phyloP scores from a whole-genome alignment of 2,329 filamentous ascomycete species.

The Tricladium varicosporioides region DNA sequence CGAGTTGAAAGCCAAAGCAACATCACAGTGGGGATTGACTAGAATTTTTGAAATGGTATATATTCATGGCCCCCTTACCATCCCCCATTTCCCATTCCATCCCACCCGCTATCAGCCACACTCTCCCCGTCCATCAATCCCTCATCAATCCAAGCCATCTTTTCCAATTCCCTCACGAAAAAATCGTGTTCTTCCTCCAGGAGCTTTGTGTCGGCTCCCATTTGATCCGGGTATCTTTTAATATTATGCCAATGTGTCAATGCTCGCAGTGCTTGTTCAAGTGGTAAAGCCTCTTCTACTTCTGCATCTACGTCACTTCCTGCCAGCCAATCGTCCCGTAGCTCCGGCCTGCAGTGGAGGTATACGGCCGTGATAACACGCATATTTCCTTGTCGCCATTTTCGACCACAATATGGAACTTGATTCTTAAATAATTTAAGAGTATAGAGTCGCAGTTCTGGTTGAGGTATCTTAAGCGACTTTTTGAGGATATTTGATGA shows the following conservation, averaged over 20 bases:
- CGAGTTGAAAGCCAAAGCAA: too few relatives aligned
- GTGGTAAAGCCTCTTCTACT: conserved; percentile 85
- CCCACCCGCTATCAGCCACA: conserved; percentile 28
- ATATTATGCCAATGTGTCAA: conserved; percentile 95
- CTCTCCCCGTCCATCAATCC: conserved; percentile 38
- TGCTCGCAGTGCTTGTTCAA: conserved; percentile 86
- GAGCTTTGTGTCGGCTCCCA: conserved; percentile 54
- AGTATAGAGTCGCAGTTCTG: conserved; percentile 84
- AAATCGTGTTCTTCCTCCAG: conserved; percentile 76
- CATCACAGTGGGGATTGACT: not conserved
- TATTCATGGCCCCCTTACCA: conserved; percentile 7
- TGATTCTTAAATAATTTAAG: conserved; percentile 98
- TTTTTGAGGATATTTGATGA: conserved; percentile 90
- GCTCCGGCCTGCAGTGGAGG: conserved; percentile 85
- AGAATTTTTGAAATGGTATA: not conserved
- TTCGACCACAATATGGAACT: conserved; percentile 94
- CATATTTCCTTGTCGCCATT: conserved; percentile 99
- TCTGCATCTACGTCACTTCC: conserved; percentile 90
- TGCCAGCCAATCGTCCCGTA: conserved; percentile 92
- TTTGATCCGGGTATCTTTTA: conserved; percentile 74
- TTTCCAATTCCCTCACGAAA: conserved; percentile 74
- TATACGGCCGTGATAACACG: conserved; percentile 97
- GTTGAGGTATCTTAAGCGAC: conserved; percentile 85
- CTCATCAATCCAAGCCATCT: conserved; percentile 49
- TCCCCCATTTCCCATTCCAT: conserved; percentile 25